These are phyloP conservation scores for Fusarium nygamai DNA, from an alignment of 2,329 filamentous ascomycete genomes.

Conservation along the genomic window DNA sequence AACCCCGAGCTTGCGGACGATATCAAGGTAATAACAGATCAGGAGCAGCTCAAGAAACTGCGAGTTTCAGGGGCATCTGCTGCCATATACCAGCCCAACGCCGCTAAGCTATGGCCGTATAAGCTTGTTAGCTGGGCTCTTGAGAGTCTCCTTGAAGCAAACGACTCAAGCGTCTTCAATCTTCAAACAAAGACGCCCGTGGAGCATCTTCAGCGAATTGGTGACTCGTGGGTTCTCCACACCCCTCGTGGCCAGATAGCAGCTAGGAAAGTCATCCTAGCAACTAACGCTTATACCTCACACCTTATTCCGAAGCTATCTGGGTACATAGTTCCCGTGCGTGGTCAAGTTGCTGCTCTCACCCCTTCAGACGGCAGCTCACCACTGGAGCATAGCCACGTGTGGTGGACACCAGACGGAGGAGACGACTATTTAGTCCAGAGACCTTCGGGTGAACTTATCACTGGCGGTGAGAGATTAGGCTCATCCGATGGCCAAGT, in stretches of 20 bases:
- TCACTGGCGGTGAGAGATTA: constrained; percentile 76
- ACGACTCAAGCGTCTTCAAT: constrained; percentile 64
- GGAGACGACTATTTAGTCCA: constrained; percentile 80
- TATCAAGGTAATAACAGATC: constrained; percentile 53
- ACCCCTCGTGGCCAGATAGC: constrained; percentile 75
- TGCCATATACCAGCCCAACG: constrained; percentile 71
- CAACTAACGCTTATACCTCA: constrained; percentile 87
- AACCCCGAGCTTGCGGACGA: constrained; percentile 67
- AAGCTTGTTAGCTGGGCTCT: constrained; percentile 81
- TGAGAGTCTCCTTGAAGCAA: constrained; percentile 60
- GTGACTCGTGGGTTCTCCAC: constrained; percentile 65
- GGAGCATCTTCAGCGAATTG: constrained; percentile 54
- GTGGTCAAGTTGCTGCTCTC: constrained; percentile 77
- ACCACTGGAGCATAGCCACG: constrained; percentile 67
- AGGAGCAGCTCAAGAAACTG: constrained; percentile 58
- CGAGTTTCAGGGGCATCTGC: constrained; percentile 67
- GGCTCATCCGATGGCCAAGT: constrained; percentile 58
- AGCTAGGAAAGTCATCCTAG: constrained; percentile 74
- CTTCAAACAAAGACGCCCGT: constrained; percentile 80
- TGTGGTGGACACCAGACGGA: constrained; percentile 62
- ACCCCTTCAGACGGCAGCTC: constrained; percentile 59
- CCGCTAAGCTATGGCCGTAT: constrained; percentile 83
- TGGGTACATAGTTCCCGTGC: constrained; percentile 78
- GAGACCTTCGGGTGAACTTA: constrained; percentile 68
- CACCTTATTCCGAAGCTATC: constrained; percentile 75